Evolutionary conservation across 495 filamentous ascomycete genomes (phyloP).

Genomic region (Aspergillus bertholletiae): DNA sequence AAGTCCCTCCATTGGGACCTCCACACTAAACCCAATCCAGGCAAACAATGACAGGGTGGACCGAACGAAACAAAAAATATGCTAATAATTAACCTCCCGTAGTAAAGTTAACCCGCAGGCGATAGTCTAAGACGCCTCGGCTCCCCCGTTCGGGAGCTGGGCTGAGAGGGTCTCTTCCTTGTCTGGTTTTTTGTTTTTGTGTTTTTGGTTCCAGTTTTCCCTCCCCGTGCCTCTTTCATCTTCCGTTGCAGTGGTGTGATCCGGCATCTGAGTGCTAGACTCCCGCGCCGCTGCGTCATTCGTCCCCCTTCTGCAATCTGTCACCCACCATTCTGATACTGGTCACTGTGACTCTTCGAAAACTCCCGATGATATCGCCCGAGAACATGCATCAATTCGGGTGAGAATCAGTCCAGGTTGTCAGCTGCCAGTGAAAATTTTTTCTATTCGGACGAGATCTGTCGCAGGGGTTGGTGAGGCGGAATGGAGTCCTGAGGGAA

Average conservation of each 20-base stretch:
- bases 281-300: not conserved
- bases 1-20: too few species aligned
- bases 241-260: slow-evolving; percentile 13
- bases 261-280: slow-evolving; percentile 8
- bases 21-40: not conserved
- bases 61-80: not conserved
- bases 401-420: not conserved
- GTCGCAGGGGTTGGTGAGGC: not conserved
- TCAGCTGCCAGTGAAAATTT: slow-evolving; percentile 4
- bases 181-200: not conserved
- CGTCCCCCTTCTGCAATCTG: not conserved
- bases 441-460: slow-evolving; percentile 3
- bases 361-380: slow-evolving; percentile 4
- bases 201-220: too few species aligned
- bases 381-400: not conserved
- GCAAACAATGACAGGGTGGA: not conserved
- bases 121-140: not conserved
- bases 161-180: slow-evolving; percentile 3
- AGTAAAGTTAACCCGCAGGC: slow-evolving; percentile 6
- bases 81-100: slow-evolving; percentile 10
- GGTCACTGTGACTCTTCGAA: not conserved
- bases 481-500: not conserved
- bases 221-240: too few species aligned
- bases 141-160: slow-evolving; percentile 12
- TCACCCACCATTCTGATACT: not conserved